A percentile compares a stretch with the other conserved stretches of the same genome.
Conservation (phyloP, 169 alveolate genomes). For the Plasmodium gonderi region DNA sequence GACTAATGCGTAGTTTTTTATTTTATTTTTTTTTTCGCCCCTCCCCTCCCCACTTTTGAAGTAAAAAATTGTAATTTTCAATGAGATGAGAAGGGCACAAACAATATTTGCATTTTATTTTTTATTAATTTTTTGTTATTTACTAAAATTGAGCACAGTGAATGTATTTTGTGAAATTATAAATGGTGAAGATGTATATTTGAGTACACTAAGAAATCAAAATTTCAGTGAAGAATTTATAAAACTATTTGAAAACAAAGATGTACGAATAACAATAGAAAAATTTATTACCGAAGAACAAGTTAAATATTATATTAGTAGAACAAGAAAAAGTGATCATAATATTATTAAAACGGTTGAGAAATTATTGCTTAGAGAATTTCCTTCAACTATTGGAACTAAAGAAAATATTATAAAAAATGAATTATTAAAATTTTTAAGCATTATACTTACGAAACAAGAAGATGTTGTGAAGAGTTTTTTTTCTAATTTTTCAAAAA, state of each 20-base stretch:
- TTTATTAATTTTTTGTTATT: neutral
- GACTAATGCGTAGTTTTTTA: neutral
- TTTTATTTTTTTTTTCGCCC: neutral
- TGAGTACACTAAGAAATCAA: neutral
- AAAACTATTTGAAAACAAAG: neutral
- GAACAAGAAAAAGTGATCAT: neutral
- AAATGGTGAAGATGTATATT: neutral
- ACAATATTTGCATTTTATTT: neutral
- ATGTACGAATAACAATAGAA: constrained; percentile 4
- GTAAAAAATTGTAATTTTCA: neutral
- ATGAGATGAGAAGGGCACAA: constrained; percentile 22
- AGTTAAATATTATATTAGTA: constrained; percentile 2
- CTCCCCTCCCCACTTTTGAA: neutral
- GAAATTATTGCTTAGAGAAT: neutral
- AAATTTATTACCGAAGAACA: constrained; percentile 14
- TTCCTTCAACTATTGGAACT: neutral
- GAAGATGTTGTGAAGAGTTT: neutral
- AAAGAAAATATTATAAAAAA: neutral
- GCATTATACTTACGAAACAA: neutral
- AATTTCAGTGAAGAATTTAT: constrained; percentile 15
- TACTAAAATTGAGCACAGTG: neutral
- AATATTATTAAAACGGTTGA: constrained; percentile 15
- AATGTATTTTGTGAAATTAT: neutral
- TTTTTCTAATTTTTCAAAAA: neutral
- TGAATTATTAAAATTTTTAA: constrained; percentile 10